A percentile compares a stretch with the other conserved stretches of the same genome.
Evolutionary conservation across 2,329 filamentous ascomycete genomes (phyloP).

Genomic region (Microcera coccophila): DNA sequence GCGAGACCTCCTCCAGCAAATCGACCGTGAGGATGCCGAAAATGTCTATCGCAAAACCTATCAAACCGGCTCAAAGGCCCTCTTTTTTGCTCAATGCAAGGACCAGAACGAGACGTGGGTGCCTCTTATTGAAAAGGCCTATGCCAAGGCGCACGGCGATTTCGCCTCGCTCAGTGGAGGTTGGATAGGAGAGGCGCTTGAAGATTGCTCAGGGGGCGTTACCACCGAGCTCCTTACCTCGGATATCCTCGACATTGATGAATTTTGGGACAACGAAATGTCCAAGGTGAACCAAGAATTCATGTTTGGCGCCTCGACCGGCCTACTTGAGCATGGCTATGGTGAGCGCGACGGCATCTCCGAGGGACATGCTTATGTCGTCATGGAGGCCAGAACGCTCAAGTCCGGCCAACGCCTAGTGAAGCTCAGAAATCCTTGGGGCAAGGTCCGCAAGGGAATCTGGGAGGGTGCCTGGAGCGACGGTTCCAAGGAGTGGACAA

Average conservation of each 20-base stretch:
- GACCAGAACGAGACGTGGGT: slow-evolving; percentile 81
- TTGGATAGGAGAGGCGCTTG: slow-evolving; percentile 60
- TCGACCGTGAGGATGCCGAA: slow-evolving; percentile 69
- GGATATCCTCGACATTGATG: slow-evolving; percentile 72
- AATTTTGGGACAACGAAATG: slow-evolving; percentile 80
- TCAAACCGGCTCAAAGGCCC: slow-evolving; percentile 70
- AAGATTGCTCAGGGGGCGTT: slow-evolving; percentile 63
- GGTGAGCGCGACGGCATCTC: slow-evolving; percentile 57
- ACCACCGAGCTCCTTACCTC: slow-evolving; percentile 65
- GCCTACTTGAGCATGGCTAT: slow-evolving; percentile 59
- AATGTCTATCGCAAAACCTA: slow-evolving; percentile 66
- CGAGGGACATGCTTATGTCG: slow-evolving; percentile 57
- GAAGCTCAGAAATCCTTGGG: slow-evolving; percentile 60
- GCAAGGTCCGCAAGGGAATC: slow-evolving; percentile 52
- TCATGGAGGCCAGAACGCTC: slow-evolving; percentile 55
- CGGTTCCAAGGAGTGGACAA: slow-evolving; percentile 59
- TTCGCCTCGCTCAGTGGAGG: slow-evolving; percentile 68
- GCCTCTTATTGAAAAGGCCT: slow-evolving; percentile 75
- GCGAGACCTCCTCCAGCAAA: slow-evolving; percentile 68
- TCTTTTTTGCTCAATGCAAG: slow-evolving; percentile 74
- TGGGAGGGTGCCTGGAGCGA: slow-evolving; percentile 61
- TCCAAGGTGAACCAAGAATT: slow-evolving; percentile 78
- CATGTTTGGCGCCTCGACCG: slow-evolving; percentile 66
- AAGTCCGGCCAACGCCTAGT: slow-evolving; percentile 53
- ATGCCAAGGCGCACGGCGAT: slow-evolving; percentile 79